Evolutionary conservation across 352 stramenopile species (phyloP).

Genomic region (Phytophthora sp.): DNA sequence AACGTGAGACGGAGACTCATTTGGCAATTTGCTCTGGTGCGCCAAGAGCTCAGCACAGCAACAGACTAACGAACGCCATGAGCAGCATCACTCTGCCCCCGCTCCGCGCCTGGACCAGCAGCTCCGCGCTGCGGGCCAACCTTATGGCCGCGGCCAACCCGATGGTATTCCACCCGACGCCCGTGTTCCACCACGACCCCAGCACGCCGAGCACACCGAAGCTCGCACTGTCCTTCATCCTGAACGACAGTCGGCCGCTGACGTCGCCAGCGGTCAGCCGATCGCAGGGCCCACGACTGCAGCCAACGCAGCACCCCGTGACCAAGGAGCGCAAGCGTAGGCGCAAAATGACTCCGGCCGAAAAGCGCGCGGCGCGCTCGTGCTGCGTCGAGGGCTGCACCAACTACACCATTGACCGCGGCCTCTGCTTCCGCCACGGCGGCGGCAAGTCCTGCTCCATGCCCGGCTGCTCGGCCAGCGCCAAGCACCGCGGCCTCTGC

Average conservation of each 20-base stretch:
- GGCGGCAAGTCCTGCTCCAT: slow-evolving; percentile 56
- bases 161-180: slow-evolving; percentile 14
- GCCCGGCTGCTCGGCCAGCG: slow-evolving; percentile 47
- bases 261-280: slow-evolving; percentile 4
- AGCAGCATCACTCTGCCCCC: slow-evolving; percentile 20
- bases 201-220: slow-evolving; percentile 9
- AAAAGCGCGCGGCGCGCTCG: slow-evolving; percentile 30
- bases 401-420: slow-evolving; percentile 63
- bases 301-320: background rate
- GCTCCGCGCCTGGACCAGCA: slow-evolving; percentile 9
- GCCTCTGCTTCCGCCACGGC: slow-evolving; percentile 46
- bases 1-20: slow-evolving; percentile 15
- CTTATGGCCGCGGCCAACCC: background rate
- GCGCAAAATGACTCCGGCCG: slow-evolving; percentile 5
- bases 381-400: slow-evolving; percentile 47
- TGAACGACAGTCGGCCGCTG: slow-evolving; percentile 24
- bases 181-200: background rate
- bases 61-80: background rate
- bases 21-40: slow-evolving; percentile 6
- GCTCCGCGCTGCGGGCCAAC: slow-evolving; percentile 12
- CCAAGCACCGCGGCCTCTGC: slow-evolving; percentile 55
- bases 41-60: slow-evolving; percentile 1
- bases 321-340: slow-evolving; percentile 5
- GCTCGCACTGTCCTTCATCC: slow-evolving; percentile 28
- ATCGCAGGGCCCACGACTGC: too few species aligned